Conservation (phyloP, 306 rosid species). For the Cucumis melo region DNA sequence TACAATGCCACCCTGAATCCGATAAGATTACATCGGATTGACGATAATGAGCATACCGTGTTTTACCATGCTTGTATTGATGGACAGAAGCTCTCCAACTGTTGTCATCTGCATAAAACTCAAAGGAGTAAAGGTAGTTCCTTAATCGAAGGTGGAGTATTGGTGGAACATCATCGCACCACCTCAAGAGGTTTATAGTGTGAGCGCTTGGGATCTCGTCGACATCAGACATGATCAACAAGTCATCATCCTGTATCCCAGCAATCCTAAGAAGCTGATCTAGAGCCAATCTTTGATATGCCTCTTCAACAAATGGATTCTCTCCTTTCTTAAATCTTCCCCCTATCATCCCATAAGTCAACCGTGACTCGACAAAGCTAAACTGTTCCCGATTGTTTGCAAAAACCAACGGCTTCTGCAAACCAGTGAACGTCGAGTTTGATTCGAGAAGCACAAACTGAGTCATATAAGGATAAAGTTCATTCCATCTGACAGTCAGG, state of each 20-base stretch:
- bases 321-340: slow-evolving; percentile 64
- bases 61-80: slow-evolving; percentile 39
- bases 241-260: slow-evolving; percentile 67
- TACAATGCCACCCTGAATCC: slow-evolving; percentile 84
- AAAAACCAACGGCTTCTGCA: slow-evolving; percentile 45
- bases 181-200: slow-evolving; percentile 73
- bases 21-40: slow-evolving; percentile 43
- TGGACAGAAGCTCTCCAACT: slow-evolving; percentile 78
- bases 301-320: slow-evolving; percentile 80
- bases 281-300: slow-evolving; percentile 61
- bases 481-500: slow-evolving; percentile 70
- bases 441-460: slow-evolving; percentile 68
- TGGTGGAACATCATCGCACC: slow-evolving; percentile 62
- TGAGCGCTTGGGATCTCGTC: slow-evolving; percentile 90
- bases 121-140: slow-evolving; percentile 71
- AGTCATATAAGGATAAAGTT: slow-evolving; percentile 50
- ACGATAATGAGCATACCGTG: slow-evolving; percentile 59
- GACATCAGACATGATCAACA: slow-evolving; percentile 80
- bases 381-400: slow-evolving; percentile 36
- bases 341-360: slow-evolving; percentile 43
- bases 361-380: slow-evolving; percentile 40
- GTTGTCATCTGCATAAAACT: slow-evolving; percentile 43
- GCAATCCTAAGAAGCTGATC: slow-evolving; percentile 58
- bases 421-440: slow-evolving; percentile 65
- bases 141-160: slow-evolving; percentile 59